Percentiles rank a stretch among this genome's conserved stretches.
Conservation (phyloP, 2,329 filamentous ascomycete genomes). For the Colletotrichum noveboracense region DNA sequence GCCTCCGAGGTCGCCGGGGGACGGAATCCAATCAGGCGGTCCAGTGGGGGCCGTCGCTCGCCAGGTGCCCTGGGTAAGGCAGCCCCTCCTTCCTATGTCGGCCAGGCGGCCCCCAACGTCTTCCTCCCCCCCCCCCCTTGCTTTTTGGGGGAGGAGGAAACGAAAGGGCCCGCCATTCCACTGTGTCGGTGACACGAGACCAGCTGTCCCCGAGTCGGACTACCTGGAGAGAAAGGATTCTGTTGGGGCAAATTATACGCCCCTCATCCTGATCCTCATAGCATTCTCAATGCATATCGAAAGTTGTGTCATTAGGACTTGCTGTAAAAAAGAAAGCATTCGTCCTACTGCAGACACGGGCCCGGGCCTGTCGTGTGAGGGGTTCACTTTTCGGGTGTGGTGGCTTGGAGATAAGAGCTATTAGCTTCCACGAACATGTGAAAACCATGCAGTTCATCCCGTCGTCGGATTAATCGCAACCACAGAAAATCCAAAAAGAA, state of each 20-base stretch:
- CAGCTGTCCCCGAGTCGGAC: neutral
- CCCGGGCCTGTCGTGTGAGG: neutral
- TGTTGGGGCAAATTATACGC: neutral
- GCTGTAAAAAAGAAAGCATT: neutral
- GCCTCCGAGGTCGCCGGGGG: constrained; percentile 10
- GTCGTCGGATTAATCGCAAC: neutral
- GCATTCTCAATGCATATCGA: neutral
- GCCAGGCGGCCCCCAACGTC: neutral
- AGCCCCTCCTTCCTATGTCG: neutral
- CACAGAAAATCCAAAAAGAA: neutral
- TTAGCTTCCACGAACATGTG: constrained; percentile 1
- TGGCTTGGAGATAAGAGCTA: neutral
- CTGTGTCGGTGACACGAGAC: neutral
- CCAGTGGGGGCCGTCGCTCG: neutral
- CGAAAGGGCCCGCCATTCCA: neutral
- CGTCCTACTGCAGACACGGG: neutral
- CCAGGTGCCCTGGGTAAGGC: neutral
- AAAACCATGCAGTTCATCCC: constrained; percentile 1
- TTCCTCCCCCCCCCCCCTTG: neutral
- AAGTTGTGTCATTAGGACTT: neutral
- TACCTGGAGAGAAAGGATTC: neutral
- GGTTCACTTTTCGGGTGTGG: neutral
- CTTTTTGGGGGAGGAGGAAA: neutral
- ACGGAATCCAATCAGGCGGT: neutral
- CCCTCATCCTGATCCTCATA: neutral